Evolutionary conservation across 2,329 filamentous ascomycete species (phyloP).

Genomic region (Diaporthe longicolla): DNA sequence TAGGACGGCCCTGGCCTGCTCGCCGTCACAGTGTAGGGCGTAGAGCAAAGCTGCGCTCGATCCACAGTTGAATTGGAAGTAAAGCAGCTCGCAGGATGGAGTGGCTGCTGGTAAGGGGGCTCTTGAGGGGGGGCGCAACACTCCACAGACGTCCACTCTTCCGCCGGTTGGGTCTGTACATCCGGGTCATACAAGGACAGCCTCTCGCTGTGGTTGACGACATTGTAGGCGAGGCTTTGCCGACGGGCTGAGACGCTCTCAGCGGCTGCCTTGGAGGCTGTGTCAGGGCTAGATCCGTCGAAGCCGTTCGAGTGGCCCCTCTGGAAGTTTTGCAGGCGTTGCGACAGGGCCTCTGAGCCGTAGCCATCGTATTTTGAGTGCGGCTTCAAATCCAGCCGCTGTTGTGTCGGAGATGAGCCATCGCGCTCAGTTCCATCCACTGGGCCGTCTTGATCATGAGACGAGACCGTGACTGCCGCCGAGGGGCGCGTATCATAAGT

Average conservation of each 20-base stretch:
- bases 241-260: not conserved
- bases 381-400: not conserved
- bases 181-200: not conserved
- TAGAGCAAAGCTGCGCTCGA: not conserved
- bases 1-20: not conserved
- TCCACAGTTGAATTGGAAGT: not conserved
- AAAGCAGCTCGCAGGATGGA: slow-evolving; percentile 5
- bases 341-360: slow-evolving; percentile 2
- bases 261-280: not conserved
- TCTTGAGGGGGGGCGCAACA: not conserved
- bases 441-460: not conserved
- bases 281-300: slow-evolving; percentile 16
- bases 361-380: not conserved
- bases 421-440: not conserved
- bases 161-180: not conserved
- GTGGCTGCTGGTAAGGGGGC: not conserved
- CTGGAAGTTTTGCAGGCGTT: slow-evolving; percentile 29
- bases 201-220: slow-evolving; percentile 1
- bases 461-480: not conserved
- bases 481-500: slow-evolving; percentile 9
- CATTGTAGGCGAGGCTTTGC: not conserved
- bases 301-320: not conserved
- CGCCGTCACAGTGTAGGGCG: not conserved
- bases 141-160: not conserved
- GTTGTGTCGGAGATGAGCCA: not conserved